These are phyloP conservation scores for Pyrenula massariospora DNA, from an alignment of 495 filamentous ascomycete genomes.

Conservation along the genomic window DNA sequence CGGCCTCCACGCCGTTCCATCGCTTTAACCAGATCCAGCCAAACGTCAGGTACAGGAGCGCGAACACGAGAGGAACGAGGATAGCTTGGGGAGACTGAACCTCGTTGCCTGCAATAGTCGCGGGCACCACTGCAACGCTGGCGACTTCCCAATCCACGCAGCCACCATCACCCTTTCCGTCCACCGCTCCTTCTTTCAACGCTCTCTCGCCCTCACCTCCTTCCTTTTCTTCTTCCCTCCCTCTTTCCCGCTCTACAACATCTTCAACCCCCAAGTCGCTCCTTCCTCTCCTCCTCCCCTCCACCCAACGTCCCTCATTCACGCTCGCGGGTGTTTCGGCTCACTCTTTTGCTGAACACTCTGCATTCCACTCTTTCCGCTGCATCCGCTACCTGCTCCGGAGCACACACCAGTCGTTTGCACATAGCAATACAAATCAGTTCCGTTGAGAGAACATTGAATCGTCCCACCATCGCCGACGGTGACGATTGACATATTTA, in stretches of 20 bases:
- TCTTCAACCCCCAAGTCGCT: slow-evolving; percentile 5
- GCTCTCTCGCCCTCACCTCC: slow-evolving; percentile 21
- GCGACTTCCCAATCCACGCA: not conserved
- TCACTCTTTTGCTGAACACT: slow-evolving; percentile 1
- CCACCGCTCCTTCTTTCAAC: slow-evolving; percentile 34
- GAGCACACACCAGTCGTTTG: slow-evolving; percentile 14
- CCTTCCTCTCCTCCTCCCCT: slow-evolving; percentile 9
- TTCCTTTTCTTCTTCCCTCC: slow-evolving; percentile 18
- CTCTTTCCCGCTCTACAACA: slow-evolving; percentile 10
- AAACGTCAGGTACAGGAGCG: slow-evolving; percentile 2
- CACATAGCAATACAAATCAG: not conserved
- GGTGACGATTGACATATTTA: not conserved
- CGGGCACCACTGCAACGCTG: not conserved
- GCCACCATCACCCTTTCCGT: slow-evolving; percentile 23
- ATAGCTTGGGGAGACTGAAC: too few relatives aligned
- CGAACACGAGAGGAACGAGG: too few relatives aligned
- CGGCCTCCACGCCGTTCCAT: not conserved
- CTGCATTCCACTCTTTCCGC: not conserved
- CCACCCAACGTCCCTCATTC: slow-evolving; percentile 14
- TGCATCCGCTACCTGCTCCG: slow-evolving; percentile 2
- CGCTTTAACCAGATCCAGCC: not conserved
- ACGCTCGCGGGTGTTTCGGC: slow-evolving; percentile 4
- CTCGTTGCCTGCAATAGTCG: not conserved
- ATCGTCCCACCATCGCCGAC: too few relatives aligned
- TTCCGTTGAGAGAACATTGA: not conserved